Conservation (phyloP, 2,329 filamentous ascomycete genomes). For the Ascochyta fabae region DNA sequence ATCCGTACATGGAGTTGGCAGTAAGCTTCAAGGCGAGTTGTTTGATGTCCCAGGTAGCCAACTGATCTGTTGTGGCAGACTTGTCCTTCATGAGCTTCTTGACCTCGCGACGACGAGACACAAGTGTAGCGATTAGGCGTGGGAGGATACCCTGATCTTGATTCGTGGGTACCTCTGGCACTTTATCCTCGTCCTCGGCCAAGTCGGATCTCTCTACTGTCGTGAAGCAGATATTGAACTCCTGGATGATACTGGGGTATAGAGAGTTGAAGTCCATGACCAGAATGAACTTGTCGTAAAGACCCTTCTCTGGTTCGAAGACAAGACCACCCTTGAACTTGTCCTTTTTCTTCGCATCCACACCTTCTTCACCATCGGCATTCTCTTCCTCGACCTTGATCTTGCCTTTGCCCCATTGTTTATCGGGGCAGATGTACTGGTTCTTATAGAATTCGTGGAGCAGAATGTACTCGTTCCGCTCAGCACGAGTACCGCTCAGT, state of each 20-base stretch:
- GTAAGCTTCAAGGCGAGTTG: slow-evolving; percentile 96
- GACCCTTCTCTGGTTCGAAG: slow-evolving; percentile 94
- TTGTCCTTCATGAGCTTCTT: slow-evolving; percentile 98
- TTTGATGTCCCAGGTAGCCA: slow-evolving; percentile 97
- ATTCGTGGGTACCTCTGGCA: slow-evolving; percentile 82
- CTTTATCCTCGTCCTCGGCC: slow-evolving; percentile 81
- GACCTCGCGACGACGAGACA: slow-evolving; percentile 86
- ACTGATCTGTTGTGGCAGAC: slow-evolving; percentile 80
- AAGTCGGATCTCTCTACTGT: slow-evolving; percentile 81
- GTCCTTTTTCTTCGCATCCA: slow-evolving; percentile 92
- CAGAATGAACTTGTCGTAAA: slow-evolving; percentile 97
- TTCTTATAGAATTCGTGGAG: slow-evolving; percentile 95
- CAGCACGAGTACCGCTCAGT: slow-evolving; percentile 90
- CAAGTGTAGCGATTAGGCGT: slow-evolving; percentile 87
- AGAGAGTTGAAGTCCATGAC: slow-evolving; percentile 99
- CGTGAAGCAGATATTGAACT: slow-evolving; percentile 99
- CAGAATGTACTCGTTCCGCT: slow-evolving; percentile 99
- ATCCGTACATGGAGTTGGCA: slow-evolving; percentile 99
- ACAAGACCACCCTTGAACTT: slow-evolving; percentile 99
- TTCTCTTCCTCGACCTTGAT: slow-evolving; percentile 74
- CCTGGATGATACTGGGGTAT: slow-evolving; percentile 98
- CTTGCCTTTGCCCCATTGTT: slow-evolving; percentile 79
- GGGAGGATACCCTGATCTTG: slow-evolving; percentile 87
- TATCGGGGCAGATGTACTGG: slow-evolving; percentile 98
- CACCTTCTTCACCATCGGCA: slow-evolving; percentile 71